phyloP scores from a whole-genome alignment of 495 filamentous ascomycete species.

The Penicillium goetzii region DNA sequence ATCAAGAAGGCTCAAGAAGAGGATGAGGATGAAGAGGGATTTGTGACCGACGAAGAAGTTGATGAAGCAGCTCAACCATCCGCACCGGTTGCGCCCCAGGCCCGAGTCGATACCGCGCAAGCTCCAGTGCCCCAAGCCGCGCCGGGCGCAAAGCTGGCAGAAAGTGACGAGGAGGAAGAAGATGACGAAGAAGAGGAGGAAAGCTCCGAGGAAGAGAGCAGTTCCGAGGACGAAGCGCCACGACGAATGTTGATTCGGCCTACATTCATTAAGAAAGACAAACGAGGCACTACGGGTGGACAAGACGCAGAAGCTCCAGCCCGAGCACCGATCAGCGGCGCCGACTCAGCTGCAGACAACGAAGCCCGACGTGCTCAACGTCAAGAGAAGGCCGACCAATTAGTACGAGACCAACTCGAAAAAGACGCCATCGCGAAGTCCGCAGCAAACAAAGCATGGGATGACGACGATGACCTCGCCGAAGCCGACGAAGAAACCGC shows the following conservation, averaged over 20 bases:
- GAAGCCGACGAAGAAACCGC: slow-evolving; percentile 63
- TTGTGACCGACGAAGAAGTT: slow-evolving; percentile 68
- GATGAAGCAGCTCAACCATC: slow-evolving; percentile 29
- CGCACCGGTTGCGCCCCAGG: slow-evolving; percentile 41
- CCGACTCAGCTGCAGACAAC: slow-evolving; percentile 55
- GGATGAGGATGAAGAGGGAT: slow-evolving; percentile 70
- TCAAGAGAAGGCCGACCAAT: slow-evolving; percentile 69
- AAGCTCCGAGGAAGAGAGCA: slow-evolving; percentile 57
- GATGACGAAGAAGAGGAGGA: slow-evolving; percentile 55
- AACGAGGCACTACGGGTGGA: slow-evolving; percentile 53
- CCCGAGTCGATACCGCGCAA: slow-evolving; percentile 13
- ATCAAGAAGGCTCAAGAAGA: slow-evolving; percentile 35
- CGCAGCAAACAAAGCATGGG: slow-evolving; percentile 80
- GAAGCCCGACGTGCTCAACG: slow-evolving; percentile 58
- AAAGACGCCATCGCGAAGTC: slow-evolving; percentile 75
- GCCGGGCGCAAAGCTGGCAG: slow-evolving; percentile 38
- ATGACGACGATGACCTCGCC: slow-evolving; percentile 78
- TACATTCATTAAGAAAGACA: slow-evolving; percentile 86
- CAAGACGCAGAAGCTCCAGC: slow-evolving; percentile 25
- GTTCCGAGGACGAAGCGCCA: slow-evolving; percentile 74
- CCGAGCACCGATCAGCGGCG: slow-evolving; percentile 38
- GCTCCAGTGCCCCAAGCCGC: slow-evolving; percentile 12
- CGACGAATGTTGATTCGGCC: slow-evolving; percentile 78
- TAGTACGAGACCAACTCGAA: slow-evolving; percentile 87
- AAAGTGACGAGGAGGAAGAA: slow-evolving; percentile 63